Evolutionary conservation across 2,329 filamentous ascomycete species (phyloP).

Genomic region (Penicillium sp.): DNA sequence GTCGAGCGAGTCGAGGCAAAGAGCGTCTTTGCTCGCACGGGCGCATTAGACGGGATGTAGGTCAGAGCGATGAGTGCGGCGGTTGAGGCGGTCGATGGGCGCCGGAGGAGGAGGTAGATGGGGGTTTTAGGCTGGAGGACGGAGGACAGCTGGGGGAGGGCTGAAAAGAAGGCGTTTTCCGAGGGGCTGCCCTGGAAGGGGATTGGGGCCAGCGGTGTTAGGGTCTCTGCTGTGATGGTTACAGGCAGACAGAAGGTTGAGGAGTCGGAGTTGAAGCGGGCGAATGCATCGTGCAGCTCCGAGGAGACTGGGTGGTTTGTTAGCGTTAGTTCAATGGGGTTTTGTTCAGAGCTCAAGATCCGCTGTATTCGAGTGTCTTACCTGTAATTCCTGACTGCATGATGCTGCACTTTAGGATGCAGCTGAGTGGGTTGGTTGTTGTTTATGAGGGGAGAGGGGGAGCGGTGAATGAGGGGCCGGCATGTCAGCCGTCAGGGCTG

Average conservation of each 20-base stretch:
- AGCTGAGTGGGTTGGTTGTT: slow-evolving; percentile 12
- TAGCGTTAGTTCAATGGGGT: slow-evolving; percentile 4
- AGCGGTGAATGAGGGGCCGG: slow-evolving; percentile 29
- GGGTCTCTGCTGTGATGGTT: slow-evolving; percentile 47
- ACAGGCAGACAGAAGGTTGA: slow-evolving; percentile 49
- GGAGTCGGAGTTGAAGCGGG: slow-evolving; percentile 42
- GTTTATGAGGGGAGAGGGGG: slow-evolving; percentile 25
- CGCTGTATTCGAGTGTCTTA: slow-evolving; percentile 19
- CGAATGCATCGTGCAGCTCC: slow-evolving; percentile 50
- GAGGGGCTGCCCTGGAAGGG: slow-evolving; percentile 41
- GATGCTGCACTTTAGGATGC: slow-evolving; percentile 16
- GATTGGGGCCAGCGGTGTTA: slow-evolving; percentile 43
- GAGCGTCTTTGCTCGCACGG: slow-evolving; percentile 65
- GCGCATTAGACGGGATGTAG: slow-evolving; percentile 63
- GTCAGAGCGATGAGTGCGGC: slow-evolving; percentile 54
- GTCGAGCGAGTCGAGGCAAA: slow-evolving; percentile 65
- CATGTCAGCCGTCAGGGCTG: slow-evolving; percentile 11
- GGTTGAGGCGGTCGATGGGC: slow-evolving; percentile 33
- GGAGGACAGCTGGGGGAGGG: slow-evolving; percentile 50
- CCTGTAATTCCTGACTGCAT: slow-evolving; percentile 54
- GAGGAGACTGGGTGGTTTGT: slow-evolving; percentile 41
- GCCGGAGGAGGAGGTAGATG: slow-evolving; percentile 62
- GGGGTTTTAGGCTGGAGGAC: slow-evolving; percentile 57
- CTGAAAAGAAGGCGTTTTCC: slow-evolving; percentile 51
- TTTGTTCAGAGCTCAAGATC: no score